Evolutionary conservation across 257 asterid genomes (phyloP), one percentile per base, ranked within the genome.

Genomic region (Schizonepeta tenuifolia): DNA sequence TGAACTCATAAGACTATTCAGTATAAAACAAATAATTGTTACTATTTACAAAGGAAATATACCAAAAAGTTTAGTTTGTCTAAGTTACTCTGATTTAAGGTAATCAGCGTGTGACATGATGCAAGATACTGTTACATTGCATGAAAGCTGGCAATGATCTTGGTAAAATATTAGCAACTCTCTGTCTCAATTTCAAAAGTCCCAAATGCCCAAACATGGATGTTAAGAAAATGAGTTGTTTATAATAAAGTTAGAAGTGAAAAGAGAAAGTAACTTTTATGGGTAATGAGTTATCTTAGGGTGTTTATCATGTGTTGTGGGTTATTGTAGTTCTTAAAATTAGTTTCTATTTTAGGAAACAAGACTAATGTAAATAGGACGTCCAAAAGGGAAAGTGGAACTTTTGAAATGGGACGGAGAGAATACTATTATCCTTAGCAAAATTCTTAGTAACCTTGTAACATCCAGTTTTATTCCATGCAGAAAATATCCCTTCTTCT

Each of bases 11-110:
- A 65, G 57, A 63, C 8, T 61, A 64, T 50, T 41, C 21, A 31
- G 14, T 51, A 8, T 31, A 53, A 44, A 26, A 49, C 36, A 28
- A 36, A 41, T 46, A 53, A 22, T 47, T 59, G 53, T 58, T 17
- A 24, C 33, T 1, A 2, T 28, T 31, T 31, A 31, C 40, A 12
- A 47, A 20, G 49, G 28, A 49, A 26, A 21, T 70, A 43, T 72
- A n/a, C 51, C 49, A 53, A 14, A 55, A 67, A 75, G 57, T 49
- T 70, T 67, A 60, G 65, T 57, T 24, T 51, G 57, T 46, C 31
- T 55, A 75, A 44, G 26, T 11, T 62, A 62, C 51, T 51, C 35
- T 26, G 54, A 53, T 26, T 44, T 60, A 59, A 40, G 46, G 72
- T 50, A 8, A 53, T 64, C 70, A 36, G 47, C 56, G 22, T 17